Conservation (phyloP, 352 stramenopile genomes). For the Phytophthora fragariaefolia region DNA sequence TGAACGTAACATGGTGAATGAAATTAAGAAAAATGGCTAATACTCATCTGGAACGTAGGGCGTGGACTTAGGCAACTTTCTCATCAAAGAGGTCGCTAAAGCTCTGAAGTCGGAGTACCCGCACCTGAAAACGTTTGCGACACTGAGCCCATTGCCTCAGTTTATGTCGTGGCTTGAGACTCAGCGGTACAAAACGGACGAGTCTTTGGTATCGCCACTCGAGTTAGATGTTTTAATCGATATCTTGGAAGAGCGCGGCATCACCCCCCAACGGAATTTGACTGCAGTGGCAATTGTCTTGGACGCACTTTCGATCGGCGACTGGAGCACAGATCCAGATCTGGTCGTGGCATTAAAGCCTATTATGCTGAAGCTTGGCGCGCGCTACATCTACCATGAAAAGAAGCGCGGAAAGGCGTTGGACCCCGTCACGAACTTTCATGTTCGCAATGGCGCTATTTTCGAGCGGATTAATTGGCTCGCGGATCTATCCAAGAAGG, state of each 20-base stretch:
- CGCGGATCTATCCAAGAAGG: constrained; percentile 78
- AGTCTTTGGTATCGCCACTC: constrained; percentile 40
- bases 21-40: background rate
- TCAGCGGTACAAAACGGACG: constrained; percentile 56
- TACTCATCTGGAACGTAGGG: constrained; percentile 47
- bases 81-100: constrained; percentile 96
- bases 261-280: constrained; percentile 6
- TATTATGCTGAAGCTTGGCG: constrained; percentile 70
- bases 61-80: constrained; percentile 95
- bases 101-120: constrained; percentile 68
- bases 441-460: constrained; percentile 86
- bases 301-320: constrained; percentile 46
- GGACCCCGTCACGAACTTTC: constrained; percentile 86
- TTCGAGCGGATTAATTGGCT: constrained; percentile 90
- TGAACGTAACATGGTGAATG: background rate
- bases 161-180: constrained; percentile 94
- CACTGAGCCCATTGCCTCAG: constrained; percentile 93
- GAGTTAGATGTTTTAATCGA: constrained; percentile 41
- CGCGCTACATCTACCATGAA: constrained; percentile 76
- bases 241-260: constrained; percentile 30
- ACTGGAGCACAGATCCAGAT: constrained; percentile 57
- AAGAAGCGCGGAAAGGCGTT: constrained; percentile 87
- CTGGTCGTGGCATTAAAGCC: constrained; percentile 58
- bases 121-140: constrained; percentile 91
- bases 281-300: constrained; percentile 46